These are phyloP conservation scores for Aspergillus proliferans DNA, from an alignment of 2,329 filamentous ascomycete genomes.

Conservation along the genomic window DNA sequence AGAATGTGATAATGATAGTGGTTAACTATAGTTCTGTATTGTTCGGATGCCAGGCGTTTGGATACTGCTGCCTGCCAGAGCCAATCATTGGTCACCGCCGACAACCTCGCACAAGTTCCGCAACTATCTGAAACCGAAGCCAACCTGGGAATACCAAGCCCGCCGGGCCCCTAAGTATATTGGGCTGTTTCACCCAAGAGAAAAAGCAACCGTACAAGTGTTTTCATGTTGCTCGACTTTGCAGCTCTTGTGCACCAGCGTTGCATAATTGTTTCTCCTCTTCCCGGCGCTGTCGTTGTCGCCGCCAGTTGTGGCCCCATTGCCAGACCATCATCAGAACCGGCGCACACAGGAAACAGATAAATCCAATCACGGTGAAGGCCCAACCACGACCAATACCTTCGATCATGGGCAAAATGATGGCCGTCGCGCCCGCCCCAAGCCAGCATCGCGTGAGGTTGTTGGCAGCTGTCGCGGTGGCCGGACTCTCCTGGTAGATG, in stretches of 20 bases:
- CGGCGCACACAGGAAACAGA: constrained; percentile 18
- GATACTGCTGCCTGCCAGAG: too few relatives aligned
- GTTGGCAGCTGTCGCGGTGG: constrained; percentile 16
- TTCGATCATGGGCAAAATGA: constrained; percentile 15
- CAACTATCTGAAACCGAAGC: too few relatives aligned
- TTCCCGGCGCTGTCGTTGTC: neutral
- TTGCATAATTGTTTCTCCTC: neutral
- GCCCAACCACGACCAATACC: constrained; percentile 22
- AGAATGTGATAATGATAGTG: too few relatives aligned
- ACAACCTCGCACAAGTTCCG: too few relatives aligned
- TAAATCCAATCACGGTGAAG: constrained; percentile 12
- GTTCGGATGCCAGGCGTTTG: too few relatives aligned
- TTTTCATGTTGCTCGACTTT: neutral
- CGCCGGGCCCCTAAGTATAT: too few relatives aligned
- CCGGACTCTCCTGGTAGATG: constrained; percentile 19
- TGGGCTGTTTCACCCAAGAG: too few relatives aligned
- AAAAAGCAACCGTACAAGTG: too few relatives aligned
- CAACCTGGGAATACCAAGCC: too few relatives aligned
- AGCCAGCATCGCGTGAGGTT: constrained; percentile 19
- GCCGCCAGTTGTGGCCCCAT: constrained; percentile 12
- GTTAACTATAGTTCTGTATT: too few relatives aligned
- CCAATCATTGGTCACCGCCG: too few relatives aligned
- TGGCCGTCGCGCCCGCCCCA: constrained; percentile 17
- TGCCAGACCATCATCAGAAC: constrained; percentile 14
- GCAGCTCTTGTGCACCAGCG: neutral